phyloP scores from a whole-genome alignment of 2,329 filamentous ascomycete species.

The Lasiodiplodia theobromae region DNA sequence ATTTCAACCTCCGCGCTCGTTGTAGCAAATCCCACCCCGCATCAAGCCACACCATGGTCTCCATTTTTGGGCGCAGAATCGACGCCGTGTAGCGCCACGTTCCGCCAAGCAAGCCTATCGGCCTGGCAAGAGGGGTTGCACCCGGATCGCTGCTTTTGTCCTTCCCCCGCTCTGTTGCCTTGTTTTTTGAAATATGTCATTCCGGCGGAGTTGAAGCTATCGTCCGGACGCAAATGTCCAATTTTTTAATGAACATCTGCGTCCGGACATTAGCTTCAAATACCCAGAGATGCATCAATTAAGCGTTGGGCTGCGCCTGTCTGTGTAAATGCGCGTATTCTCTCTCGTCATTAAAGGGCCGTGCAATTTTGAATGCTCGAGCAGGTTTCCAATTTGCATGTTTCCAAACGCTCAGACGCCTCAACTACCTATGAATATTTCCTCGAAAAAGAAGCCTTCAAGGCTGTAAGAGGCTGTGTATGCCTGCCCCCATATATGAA shows the following conservation, averaged over 20 bases:
- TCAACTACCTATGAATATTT: not conserved
- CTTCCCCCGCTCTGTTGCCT: not conserved
- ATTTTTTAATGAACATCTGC: not conserved
- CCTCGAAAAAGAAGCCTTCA: not conserved
- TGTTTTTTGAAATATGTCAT: not conserved
- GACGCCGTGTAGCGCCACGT: not conserved
- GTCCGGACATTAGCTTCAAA: slow-evolving; percentile 15
- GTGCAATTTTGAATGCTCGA: not conserved
- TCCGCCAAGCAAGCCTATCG: slow-evolving; percentile 17
- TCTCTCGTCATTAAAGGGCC: not conserved
- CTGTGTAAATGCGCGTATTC: too few species aligned
- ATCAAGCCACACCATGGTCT: too few species aligned
- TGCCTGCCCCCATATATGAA: not conserved
- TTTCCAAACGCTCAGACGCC: not conserved
- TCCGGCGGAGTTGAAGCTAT: not conserved
- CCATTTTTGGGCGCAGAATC: not conserved
- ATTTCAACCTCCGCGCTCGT: not conserved
- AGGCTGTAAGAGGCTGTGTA: too few species aligned
- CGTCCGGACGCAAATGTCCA: not conserved
- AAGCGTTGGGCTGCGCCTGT: too few species aligned
- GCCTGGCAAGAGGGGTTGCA: not conserved
- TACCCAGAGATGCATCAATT: not conserved
- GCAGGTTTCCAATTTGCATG: not conserved
- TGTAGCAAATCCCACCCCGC: too few species aligned
- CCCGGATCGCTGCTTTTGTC: not conserved